Conservation (phyloP, 352 stramenopile genomes). For the Globisporangium alternatum region DNA sequence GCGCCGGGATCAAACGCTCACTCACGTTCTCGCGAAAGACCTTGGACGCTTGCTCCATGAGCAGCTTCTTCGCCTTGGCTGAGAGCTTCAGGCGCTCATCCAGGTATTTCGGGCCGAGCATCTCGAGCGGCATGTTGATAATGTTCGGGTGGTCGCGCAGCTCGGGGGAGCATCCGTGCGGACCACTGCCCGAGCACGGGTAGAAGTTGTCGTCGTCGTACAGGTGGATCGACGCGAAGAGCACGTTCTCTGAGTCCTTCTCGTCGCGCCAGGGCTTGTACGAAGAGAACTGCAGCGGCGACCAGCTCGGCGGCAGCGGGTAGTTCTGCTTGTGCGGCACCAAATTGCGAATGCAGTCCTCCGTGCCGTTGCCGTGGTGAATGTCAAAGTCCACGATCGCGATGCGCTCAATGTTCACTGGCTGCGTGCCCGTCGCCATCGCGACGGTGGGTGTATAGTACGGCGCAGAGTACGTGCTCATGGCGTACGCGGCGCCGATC, state of each 20-base stretch:
- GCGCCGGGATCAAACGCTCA: constrained; percentile 39
- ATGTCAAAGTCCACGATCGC: constrained; percentile 75
- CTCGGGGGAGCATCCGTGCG: constrained; percentile 46
- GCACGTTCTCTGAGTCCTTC: constrained; percentile 57
- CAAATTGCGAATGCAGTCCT: constrained; percentile 64
- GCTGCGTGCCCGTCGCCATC: constrained; percentile 10
- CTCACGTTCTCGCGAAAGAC: constrained; percentile 44
- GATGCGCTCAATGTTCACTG: constrained; percentile 33
- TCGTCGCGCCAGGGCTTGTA: constrained; percentile 74
- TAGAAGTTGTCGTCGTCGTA: constrained; percentile 70
- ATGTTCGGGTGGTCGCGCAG: constrained; percentile 45
- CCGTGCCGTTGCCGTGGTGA: constrained; percentile 62
- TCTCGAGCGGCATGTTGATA: constrained; percentile 50
- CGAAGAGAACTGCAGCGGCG: constrained; percentile 48
- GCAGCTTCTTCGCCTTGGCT: constrained; percentile 42
- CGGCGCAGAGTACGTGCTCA: constrained; percentile 40
- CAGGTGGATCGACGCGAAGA: constrained; percentile 63
- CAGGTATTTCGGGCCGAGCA: constrained; percentile 52
- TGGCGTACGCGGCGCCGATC: constrained; percentile 56
- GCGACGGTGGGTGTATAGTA: constrained; percentile 31
- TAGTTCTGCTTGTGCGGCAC: constrained; percentile 62
- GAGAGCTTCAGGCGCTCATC: constrained; percentile 56
- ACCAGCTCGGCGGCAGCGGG: constrained; percentile 57
- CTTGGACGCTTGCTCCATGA: constrained; percentile 50
- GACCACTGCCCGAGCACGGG: constrained; percentile 46